Evolutionary conservation across 2,329 filamentous ascomycete genomes (phyloP).

Genomic region (Colletotrichum sp.): DNA sequence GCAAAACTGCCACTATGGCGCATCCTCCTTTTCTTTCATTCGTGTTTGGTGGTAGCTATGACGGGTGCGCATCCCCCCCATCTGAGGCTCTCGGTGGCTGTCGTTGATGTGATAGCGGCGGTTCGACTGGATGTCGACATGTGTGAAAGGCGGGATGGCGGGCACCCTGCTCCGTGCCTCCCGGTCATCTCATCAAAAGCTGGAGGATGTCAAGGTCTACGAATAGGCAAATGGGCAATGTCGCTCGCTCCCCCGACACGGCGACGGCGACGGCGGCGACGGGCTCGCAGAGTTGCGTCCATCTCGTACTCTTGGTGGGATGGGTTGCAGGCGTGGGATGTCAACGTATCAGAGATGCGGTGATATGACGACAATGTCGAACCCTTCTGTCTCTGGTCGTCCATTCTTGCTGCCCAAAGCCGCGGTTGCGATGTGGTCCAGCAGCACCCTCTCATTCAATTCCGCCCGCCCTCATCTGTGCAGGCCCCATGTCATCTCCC

Average conservation of each 20-base stretch:
- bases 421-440: conserved; percentile 16
- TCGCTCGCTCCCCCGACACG: not conserved
- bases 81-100: conserved; percentile 1
- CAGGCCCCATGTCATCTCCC: conserved; percentile 12
- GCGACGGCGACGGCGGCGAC: not conserved
- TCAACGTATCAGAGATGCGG: conserved; percentile 4
- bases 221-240: not conserved
- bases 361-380: conserved; percentile 19
- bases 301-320: not conserved
- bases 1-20: not conserved
- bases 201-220: not conserved
- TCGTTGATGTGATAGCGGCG: not conserved
- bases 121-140: not conserved
- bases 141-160: not conserved
- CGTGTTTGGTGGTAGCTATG: not conserved
- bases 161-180: not conserved
- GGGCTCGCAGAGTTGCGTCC: not conserved
- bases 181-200: not conserved
- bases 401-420: conserved; percentile 14
- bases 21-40: not conserved
- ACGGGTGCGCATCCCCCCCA: not conserved
- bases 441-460: conserved; percentile 15
- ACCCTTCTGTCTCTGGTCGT: not conserved
- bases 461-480: conserved; percentile 10
- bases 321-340: not conserved